These are phyloP conservation scores for Barbatosphaeria neglecta DNA, from an alignment of 495 filamentous ascomycete genomes.

Conservation along the genomic window DNA sequence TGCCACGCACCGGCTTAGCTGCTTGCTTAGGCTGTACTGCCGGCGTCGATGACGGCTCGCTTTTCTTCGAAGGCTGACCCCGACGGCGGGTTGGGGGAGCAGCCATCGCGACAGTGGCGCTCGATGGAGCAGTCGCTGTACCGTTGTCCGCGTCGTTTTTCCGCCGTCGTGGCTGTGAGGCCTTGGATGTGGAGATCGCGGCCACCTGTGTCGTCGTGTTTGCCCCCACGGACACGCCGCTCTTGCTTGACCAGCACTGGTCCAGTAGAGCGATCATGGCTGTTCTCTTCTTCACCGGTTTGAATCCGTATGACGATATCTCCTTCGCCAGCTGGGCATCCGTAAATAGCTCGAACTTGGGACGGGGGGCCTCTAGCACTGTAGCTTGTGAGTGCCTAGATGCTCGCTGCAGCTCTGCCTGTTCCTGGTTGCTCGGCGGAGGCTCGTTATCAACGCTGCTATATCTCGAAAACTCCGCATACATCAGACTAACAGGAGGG, in stretches of 20 bases:
- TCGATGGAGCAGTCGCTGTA: not conserved
- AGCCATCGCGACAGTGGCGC: not conserved
- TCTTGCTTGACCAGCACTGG: slow-evolving; percentile 56
- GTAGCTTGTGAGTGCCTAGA: slow-evolving; percentile 4
- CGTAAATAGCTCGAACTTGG: slow-evolving; percentile 52
- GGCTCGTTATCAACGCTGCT: slow-evolving; percentile 9
- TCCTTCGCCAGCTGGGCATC: slow-evolving; percentile 52
- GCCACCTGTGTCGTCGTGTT: slow-evolving; percentile 1
- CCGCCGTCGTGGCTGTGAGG: slow-evolving; percentile 1
- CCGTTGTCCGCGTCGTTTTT: no score
- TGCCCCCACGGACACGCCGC: not conserved
- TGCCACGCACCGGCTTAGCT: slow-evolving; percentile 8
- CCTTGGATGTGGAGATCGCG: slow-evolving; percentile 12
- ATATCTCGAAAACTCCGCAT: not conserved
- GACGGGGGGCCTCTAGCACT: slow-evolving; percentile 27
- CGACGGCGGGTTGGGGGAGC: slow-evolving; percentile 20
- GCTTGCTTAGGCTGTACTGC: not conserved
- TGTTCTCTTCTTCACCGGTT: slow-evolving; percentile 55
- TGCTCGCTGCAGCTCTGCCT: slow-evolving; percentile 6
- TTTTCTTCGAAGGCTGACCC: slow-evolving; percentile 33
- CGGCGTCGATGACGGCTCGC: slow-evolving; percentile 2
- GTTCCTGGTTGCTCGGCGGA: slow-evolving; percentile 23
- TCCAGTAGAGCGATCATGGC: slow-evolving; percentile 62
- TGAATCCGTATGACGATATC: slow-evolving; percentile 59
- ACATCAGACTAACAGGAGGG: not conserved